phyloP scores from a whole-genome alignment of 129 eudicot genomes.

The Smallanthus sonchifolius region DNA sequence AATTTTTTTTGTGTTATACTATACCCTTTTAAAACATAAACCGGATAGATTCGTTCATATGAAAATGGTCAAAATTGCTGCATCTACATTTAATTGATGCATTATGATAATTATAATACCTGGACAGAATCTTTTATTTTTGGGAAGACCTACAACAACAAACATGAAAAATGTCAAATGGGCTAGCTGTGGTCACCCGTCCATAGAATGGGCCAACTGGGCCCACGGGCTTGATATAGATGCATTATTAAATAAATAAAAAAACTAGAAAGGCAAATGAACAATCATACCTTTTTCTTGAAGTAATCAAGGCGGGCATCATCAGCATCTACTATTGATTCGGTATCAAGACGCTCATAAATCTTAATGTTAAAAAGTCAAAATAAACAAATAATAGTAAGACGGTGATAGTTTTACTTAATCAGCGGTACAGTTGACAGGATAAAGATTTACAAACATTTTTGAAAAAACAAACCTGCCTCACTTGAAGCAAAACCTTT shows the following conservation, averaged over 20 bases:
- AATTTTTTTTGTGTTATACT: background rate
- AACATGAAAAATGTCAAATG: constrained; percentile 13
- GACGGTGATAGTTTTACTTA: too few species aligned
- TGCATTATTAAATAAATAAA: background rate
- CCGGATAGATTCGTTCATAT: background rate
- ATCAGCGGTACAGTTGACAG: background rate
- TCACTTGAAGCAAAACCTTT: constrained; percentile 66
- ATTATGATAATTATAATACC: constrained; percentile 36
- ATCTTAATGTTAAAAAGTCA: background rate
- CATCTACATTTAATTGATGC: background rate
- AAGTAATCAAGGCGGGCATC: constrained; percentile 88
- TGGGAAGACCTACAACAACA: constrained; percentile 69
- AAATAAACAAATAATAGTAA: background rate
- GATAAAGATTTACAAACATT: background rate
- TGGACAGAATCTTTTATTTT: constrained; percentile 87
- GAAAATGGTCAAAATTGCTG: background rate
- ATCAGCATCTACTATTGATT: constrained; percentile 60
- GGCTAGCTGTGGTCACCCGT: background rate
- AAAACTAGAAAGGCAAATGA: background rate
- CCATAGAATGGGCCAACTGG: too few species aligned
- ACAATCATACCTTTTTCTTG: constrained; percentile 52
- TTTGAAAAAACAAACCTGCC: constrained; percentile 54
- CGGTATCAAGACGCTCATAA: constrained; percentile 61
- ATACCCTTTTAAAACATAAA: background rate
- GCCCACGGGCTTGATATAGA: too few species aligned